These are phyloP conservation scores for Leccinum solheimii DNA, from an alignment of 1,284 basidiomycete species.

Conservation along the genomic window DNA sequence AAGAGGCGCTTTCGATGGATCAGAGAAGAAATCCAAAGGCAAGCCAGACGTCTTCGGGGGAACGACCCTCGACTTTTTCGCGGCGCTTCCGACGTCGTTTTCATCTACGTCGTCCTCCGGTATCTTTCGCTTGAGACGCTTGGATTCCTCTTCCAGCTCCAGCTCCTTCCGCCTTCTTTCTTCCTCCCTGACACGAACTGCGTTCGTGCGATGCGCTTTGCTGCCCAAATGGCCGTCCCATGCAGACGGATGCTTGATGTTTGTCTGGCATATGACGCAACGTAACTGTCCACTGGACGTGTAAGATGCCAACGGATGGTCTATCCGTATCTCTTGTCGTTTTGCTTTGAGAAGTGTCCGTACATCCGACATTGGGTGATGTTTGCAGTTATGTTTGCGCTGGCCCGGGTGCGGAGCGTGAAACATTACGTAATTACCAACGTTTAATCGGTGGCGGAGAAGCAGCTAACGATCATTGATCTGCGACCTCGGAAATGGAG, in stretches of 20 bases:
- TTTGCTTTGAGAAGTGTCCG: conserved; percentile 75
- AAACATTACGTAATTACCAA: too few relatives aligned
- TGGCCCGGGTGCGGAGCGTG: too few relatives aligned
- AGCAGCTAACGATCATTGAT: not conserved
- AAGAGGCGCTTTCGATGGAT: conserved; percentile 56
- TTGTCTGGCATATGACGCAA: conserved; percentile 59
- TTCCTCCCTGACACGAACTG: conserved; percentile 55
- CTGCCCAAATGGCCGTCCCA: conserved; percentile 86
- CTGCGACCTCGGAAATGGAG: too few relatives aligned
- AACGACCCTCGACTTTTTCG: conserved; percentile 39
- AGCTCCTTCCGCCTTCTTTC: conserved; percentile 43
- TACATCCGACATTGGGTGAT: conserved; percentile 64
- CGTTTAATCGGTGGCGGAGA: too few relatives aligned
- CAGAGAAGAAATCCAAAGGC: conserved; percentile 78
- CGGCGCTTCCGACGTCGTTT: not conserved
- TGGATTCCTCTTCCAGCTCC: conserved; percentile 37
- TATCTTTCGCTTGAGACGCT: conserved; percentile 40
- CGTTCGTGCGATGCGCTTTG: conserved; percentile 70
- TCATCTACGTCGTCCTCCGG: conserved; percentile 24
- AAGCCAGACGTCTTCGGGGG: conserved; percentile 37
- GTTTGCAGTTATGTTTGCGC: too few relatives aligned
- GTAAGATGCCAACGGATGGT: conserved; percentile 61
- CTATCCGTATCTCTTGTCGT: conserved; percentile 67
- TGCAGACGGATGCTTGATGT: conserved; percentile 72
- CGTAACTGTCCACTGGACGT: conserved; percentile 56